Percentiles rank a stretch among this genome's conserved stretches.
Evolutionary conservation across 257 asterid species (phyloP).

Genomic region (Schizonepeta tenuifolia): DNA sequence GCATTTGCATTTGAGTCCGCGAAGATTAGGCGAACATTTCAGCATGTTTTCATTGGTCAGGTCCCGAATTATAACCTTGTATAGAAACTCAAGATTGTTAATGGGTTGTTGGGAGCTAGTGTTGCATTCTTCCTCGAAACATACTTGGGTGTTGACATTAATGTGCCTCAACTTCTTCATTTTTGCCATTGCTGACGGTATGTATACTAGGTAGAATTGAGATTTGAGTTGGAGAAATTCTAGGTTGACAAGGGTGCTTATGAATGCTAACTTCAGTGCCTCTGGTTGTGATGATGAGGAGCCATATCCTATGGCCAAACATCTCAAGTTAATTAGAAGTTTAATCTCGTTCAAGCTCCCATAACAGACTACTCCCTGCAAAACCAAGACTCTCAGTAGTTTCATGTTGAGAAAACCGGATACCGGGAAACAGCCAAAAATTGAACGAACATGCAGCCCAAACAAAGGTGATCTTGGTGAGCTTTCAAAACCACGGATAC

Average conservation of each 20-base stretch:
- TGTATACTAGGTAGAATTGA: background rate
- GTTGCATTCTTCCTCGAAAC: background rate
- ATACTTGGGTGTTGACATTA: background rate
- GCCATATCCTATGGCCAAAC: background rate
- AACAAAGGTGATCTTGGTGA: constrained; percentile 9
- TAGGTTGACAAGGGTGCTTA: constrained; percentile 15
- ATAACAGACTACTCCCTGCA: background rate
- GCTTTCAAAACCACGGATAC: background rate
- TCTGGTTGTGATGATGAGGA: background rate
- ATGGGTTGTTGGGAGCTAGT: background rate
- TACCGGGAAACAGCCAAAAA: constrained; percentile 14
- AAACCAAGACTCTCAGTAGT: constrained; percentile 26
- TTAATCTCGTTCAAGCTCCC: constrained; percentile 2
- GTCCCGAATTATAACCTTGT: background rate
- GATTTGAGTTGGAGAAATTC: constrained; percentile 19
- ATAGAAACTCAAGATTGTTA: constrained; percentile 14
- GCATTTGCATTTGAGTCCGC: constrained; percentile 19
- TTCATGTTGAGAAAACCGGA: constrained; percentile 28
- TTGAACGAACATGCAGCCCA: constrained; percentile 28
- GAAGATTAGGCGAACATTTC: constrained; percentile 12
- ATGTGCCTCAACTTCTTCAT: constrained; percentile 19
- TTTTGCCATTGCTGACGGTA: background rate
- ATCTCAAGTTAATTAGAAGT: constrained; percentile 2
- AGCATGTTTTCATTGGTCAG: constrained; percentile 7
- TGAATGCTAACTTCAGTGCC: background rate